A percentile compares a stretch with the other conserved stretches of the same genome.
Conservation (phyloP, 2,329 filamentous ascomycete genomes). For the Aureobasidium pullulans region DNA sequence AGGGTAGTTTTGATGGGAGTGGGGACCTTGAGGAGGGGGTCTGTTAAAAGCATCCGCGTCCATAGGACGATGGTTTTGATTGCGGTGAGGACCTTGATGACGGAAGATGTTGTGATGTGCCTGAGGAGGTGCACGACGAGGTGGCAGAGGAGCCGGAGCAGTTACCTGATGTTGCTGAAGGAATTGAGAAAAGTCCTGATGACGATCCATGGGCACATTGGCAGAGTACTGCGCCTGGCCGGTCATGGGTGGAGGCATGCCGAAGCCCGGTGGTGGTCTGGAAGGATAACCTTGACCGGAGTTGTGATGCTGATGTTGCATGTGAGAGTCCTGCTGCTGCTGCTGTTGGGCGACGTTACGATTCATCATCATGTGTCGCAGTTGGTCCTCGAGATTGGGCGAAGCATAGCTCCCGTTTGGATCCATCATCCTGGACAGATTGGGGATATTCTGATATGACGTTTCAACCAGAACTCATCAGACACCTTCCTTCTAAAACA, state of each 20-base stretch:
- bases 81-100: slow-evolving; percentile 2
- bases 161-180: slow-evolving; percentile 5
- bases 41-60: slow-evolving; percentile 27
- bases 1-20: not conserved
- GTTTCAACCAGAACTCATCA: not conserved
- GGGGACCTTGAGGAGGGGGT: not conserved
- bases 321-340: slow-evolving; percentile 13
- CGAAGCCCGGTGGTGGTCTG: not conserved
- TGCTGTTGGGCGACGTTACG: slow-evolving; percentile 27
- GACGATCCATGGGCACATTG: slow-evolving; percentile 8
- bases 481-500: not conserved
- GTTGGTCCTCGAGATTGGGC: slow-evolving; percentile 45
- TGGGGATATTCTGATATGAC: not conserved
- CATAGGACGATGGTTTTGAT: slow-evolving; percentile 12
- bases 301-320: slow-evolving; percentile 15
- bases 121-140: not conserved
- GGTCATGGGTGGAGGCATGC: not conserved
- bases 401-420: not conserved
- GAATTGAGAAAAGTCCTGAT: slow-evolving; percentile 9
- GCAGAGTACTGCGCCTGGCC: not conserved
- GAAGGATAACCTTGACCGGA: not conserved
- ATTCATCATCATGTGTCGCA: slow-evolving; percentile 58
- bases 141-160: not conserved
- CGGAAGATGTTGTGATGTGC: not conserved
- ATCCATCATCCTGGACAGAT: slow-evolving; percentile 15